phyloP scores from a whole-genome alignment of 306 rosid genomes.

The Pueraria montana region DNA sequence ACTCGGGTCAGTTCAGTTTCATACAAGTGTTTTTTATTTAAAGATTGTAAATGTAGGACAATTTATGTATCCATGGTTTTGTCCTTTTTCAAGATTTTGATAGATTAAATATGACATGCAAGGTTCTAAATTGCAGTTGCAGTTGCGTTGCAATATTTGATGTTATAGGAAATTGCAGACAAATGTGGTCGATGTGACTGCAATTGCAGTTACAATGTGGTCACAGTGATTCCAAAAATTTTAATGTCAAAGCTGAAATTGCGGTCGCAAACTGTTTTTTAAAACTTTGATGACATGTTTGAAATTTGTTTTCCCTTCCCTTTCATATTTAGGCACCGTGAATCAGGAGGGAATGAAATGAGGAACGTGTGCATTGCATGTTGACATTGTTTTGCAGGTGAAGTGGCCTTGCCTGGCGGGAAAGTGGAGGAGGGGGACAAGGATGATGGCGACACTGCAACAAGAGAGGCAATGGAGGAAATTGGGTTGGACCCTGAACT shows the following conservation, averaged over 20 bases:
- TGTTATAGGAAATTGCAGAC: no score
- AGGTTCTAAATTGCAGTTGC: no score
- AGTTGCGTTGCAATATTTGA: no score
- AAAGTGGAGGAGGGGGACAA: constrained; percentile 84
- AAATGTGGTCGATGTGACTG: no score
- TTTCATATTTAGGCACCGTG: background rate
- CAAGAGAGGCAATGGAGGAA: constrained; percentile 84
- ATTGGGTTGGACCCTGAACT: constrained; percentile 81
- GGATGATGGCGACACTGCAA: constrained; percentile 80
- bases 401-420: constrained; percentile 88
- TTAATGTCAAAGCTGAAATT: no score
- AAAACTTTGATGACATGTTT: background rate
- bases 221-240: no score
- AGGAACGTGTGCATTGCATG: constrained; percentile 3
- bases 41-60: background rate
- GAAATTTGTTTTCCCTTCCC: background rate
- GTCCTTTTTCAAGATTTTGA: constrained; percentile 27
- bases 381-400: constrained; percentile 60
- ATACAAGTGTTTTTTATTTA: background rate
- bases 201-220: no score
- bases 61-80: constrained; percentile 43
- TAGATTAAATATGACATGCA: background rate
- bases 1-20: constrained; percentile 65
- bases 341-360: background rate
- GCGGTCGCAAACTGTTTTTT: no score